Conservation (phyloP, 1,139 yeast genomes). For the Blastobotrys illinoisensis region DNA sequence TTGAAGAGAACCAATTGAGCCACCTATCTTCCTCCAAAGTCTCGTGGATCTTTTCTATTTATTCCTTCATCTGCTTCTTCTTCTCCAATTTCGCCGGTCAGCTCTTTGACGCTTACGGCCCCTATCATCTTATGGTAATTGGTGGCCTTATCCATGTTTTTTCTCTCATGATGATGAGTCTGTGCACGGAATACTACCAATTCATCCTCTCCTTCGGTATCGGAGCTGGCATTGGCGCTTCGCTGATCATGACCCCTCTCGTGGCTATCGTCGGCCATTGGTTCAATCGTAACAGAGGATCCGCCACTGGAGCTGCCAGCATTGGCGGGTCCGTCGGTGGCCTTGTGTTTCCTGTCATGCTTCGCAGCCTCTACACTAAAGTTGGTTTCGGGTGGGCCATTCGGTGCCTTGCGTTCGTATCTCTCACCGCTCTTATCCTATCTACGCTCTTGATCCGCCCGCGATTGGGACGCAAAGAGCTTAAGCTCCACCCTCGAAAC, state of each 20-base stretch:
- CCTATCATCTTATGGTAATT: constrained; percentile 41
- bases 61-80: constrained; percentile 50
- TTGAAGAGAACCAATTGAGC: constrained; percentile 49
- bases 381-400: constrained; percentile 59
- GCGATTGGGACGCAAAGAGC: constrained; percentile 35
- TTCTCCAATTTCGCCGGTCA: constrained; percentile 57
- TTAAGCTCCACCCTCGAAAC: constrained; percentile 2
- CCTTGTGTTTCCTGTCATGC: constrained; percentile 54
- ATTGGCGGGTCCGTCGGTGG: constrained; percentile 72
- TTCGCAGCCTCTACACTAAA: constrained; percentile 45
- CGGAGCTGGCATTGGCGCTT: constrained; percentile 53
- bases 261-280: constrained; percentile 60
- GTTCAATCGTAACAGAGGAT: constrained; percentile 52
- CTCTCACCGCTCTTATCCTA: constrained; percentile 29
- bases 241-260: constrained; percentile 53
- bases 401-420: constrained; percentile 48
- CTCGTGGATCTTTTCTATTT: constrained; percentile 65
- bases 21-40: constrained; percentile 43
- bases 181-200: constrained; percentile 49
- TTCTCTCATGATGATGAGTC: constrained; percentile 55
- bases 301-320: constrained; percentile 57
- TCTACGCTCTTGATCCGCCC: constrained; percentile 33
- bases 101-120: constrained; percentile 57
- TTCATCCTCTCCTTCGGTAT: constrained; percentile 55
- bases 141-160: constrained; percentile 44